These are phyloP conservation scores for Luzula sylvatica DNA, from an alignment of 176 grass and related monocot species.

Conservation along the genomic window DNA sequence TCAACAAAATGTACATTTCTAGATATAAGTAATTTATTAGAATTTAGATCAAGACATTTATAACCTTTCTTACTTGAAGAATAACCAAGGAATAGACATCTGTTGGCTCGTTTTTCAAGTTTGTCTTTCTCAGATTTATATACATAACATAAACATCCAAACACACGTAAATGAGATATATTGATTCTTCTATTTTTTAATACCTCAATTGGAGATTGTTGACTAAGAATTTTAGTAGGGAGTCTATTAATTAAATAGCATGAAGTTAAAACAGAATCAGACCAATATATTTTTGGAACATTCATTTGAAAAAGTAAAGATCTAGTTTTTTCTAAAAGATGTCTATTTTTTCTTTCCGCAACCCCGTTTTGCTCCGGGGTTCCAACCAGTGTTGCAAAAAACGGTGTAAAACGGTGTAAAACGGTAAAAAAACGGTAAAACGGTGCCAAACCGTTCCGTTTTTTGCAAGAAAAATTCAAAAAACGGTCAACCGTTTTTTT, in stretches of 20 bases:
- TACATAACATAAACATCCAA: background rate
- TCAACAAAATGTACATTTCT: background rate
- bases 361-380: slow-evolving; percentile 7
- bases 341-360: slow-evolving; percentile 1
- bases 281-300: background rate
- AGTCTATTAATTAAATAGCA: background rate
- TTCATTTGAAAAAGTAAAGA: background rate
- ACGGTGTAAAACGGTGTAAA: too few species aligned
- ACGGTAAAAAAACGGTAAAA: too few species aligned
- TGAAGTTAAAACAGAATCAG: background rate
- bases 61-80: background rate
- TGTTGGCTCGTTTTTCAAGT: background rate
- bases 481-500: too few species aligned
- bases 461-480: too few species aligned
- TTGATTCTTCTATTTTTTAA: background rate
- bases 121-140: background rate
- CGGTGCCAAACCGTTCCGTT: too few species aligned
- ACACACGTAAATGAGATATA: background rate
- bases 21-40: background rate
- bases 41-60: background rate
- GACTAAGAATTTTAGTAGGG: background rate
- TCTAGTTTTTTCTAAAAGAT: background rate
- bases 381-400: too few species aligned
- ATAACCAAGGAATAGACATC: background rate
- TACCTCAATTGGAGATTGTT: background rate